Conservation (phyloP, 805 yeast genomes). For the Metschnikowia matae region DNA sequence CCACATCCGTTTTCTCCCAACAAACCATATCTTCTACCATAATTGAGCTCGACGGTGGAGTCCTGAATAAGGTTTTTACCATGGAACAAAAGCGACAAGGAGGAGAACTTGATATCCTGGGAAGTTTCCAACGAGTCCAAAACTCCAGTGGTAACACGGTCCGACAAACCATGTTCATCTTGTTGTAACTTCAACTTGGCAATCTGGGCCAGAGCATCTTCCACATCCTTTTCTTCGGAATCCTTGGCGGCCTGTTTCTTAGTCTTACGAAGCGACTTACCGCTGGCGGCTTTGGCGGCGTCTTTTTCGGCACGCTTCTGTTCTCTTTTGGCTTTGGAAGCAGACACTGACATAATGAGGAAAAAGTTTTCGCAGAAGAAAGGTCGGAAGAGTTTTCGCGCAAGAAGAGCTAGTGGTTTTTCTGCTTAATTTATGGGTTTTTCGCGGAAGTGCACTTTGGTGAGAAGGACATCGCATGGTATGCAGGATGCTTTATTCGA, state of each 20-base stretch:
- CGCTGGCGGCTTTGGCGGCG: slow-evolving; percentile 52
- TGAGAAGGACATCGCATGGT: not conserved
- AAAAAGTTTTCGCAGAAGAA: slow-evolving; percentile 4
- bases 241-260: slow-evolving; percentile 54
- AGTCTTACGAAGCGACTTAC: slow-evolving; percentile 68
- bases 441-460: not conserved
- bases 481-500: not conserved
- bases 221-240: slow-evolving; percentile 49
- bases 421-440: too few relatives aligned
- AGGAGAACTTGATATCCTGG: slow-evolving; percentile 87
- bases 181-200: slow-evolving; percentile 87
- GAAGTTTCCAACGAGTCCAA: slow-evolving; percentile 84
- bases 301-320: slow-evolving; percentile 76
- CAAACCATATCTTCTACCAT: slow-evolving; percentile 95
- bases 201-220: slow-evolving; percentile 67
- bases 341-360: slow-evolving; percentile 53
- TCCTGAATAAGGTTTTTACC: slow-evolving; percentile 96
- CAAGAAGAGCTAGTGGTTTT: not conserved
- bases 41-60: slow-evolving; percentile 86
- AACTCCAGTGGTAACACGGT: slow-evolving; percentile 97
- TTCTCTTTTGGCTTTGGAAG: slow-evolving; percentile 97
- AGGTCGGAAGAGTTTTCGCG: not conserved
- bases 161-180: slow-evolving; percentile 91
- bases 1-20: slow-evolving; percentile 99
- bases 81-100: slow-evolving; percentile 90